Conservation (phyloP, 139 green algal genomes). For the Choricystis sp. region DNA sequence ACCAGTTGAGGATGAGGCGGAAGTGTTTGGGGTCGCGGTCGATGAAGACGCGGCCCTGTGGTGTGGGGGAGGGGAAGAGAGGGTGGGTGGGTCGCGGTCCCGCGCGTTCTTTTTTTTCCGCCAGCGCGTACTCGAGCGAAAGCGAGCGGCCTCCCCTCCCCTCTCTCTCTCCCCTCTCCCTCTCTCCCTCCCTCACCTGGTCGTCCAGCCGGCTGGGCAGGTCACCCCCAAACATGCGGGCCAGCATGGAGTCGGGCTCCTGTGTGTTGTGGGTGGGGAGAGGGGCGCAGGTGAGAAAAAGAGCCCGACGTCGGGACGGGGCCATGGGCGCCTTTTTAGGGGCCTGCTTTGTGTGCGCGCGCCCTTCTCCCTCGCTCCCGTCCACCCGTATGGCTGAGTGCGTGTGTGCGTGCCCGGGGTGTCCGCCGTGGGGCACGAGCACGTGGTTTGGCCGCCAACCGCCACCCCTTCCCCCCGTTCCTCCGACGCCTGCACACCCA, state of each 20-base stretch:
- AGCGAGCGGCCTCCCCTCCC: too few species aligned
- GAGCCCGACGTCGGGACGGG: neutral
- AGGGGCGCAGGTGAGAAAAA: neutral
- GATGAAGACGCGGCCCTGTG: slow-evolving; percentile 15
- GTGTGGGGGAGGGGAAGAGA: neutral
- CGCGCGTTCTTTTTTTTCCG: too few species aligned
- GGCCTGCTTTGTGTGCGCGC: too few species aligned
- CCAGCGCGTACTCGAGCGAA: too few species aligned
- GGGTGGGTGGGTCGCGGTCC: neutral
- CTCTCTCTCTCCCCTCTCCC: too few species aligned
- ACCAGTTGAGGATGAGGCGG: slow-evolving; percentile 24
- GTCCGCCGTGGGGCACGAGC: neutral
- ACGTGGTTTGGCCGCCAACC: neutral
- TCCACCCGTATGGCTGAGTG: neutral
- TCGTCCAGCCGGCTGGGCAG: slow-evolving; percentile 2
- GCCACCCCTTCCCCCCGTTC: neutral
- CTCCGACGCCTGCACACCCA: neutral
- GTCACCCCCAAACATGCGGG: slow-evolving; percentile 8
- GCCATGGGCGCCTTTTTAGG: too few species aligned
- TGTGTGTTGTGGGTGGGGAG: neutral
- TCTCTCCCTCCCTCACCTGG: slow-evolving; percentile 1
- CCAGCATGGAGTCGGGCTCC: slow-evolving; percentile 14
- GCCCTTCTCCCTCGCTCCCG: too few species aligned
- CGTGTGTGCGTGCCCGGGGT: neutral
- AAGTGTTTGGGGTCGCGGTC: slow-evolving; percentile 22